These are phyloP conservation scores for Paxillus ammoniavirescens DNA, from an alignment of 768 basidiomycete species.

Conservation along the genomic window DNA sequence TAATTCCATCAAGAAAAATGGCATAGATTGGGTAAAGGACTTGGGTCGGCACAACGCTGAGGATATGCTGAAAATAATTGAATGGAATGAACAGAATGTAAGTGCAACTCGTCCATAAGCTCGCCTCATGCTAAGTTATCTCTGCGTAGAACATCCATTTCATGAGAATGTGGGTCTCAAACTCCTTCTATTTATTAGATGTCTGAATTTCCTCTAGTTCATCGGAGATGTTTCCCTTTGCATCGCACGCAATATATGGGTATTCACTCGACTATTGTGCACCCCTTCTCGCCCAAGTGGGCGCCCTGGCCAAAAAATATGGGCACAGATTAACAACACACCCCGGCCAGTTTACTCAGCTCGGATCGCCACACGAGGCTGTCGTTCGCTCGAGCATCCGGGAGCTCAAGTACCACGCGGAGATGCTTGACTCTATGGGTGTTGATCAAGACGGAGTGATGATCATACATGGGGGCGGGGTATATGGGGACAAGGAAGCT, in stretches of 20 bases:
- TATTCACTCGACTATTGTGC: conserved; percentile 80
- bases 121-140: neutral
- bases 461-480: conserved; percentile 84
- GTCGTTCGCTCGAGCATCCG: conserved; percentile 77
- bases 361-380: conserved; percentile 73
- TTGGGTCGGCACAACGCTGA: conserved; percentile 72
- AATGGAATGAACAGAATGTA: conserved; percentile 91
- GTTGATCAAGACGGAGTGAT: conserved; percentile 83
- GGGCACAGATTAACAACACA: conserved; percentile 83
- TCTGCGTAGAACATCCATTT: conserved; percentile 66
- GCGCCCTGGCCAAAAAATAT: conserved; percentile 63
- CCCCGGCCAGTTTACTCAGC: conserved; percentile 83
- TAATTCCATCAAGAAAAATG: conserved; percentile 76
- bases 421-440: conserved; percentile 86
- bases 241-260: conserved; percentile 76
- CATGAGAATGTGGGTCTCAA: conserved; percentile 55
- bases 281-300: conserved; percentile 51
- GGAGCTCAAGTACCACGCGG: conserved; percentile 83
- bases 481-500: conserved; percentile 76
- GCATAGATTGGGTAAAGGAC: conserved; percentile 79
- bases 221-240: conserved; percentile 92
- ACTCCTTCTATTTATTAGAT: neutral
- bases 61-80: conserved; percentile 71
- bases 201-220: conserved; percentile 38
- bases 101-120: conserved; percentile 9